Evolutionary conservation across 352 stramenopile species (phyloP).

Genomic region (Phytophthora melonis): DNA sequence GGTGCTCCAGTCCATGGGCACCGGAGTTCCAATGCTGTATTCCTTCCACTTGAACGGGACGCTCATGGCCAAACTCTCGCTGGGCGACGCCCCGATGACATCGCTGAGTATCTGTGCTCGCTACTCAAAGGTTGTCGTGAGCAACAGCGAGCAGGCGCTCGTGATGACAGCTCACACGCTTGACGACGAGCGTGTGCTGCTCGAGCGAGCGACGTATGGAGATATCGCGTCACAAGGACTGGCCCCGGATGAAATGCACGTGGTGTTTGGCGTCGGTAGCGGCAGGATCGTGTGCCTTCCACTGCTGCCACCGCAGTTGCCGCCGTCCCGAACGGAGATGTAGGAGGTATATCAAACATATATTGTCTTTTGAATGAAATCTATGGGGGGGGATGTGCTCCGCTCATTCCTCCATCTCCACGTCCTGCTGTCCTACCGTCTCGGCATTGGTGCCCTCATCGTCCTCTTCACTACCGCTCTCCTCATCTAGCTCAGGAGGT

Average conservation of each 20-base stretch:
- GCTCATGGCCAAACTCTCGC: conserved; percentile 52
- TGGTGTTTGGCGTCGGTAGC: conserved; percentile 70
- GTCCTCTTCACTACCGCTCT: conserved; percentile 53
- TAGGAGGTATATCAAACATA: conserved; percentile 52
- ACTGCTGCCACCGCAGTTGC: conserved; percentile 38
- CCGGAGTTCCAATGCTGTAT: conserved; percentile 60
- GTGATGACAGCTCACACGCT: conserved; percentile 62
- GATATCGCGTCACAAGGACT: conserved; percentile 70
- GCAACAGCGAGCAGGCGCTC: conserved; percentile 59
- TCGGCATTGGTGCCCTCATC: conserved; percentile 37
- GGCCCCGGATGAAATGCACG: conserved; percentile 79
- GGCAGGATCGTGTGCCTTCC: conserved; percentile 66
- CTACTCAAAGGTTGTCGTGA: conserved; percentile 77
- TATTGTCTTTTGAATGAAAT: conserved; percentile 60
- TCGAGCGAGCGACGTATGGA: conserved; percentile 53
- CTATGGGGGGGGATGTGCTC: conserved; percentile 44
- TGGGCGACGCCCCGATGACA: conserved; percentile 55
- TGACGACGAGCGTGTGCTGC: conserved; percentile 57
- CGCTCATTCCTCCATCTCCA: conserved; percentile 85
- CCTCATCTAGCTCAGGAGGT: conserved; percentile 63
- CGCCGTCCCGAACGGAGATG: conserved; percentile 28
- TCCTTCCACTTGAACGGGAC: conserved; percentile 81
- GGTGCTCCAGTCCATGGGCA: conserved; percentile 76
- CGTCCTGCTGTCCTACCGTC: conserved; percentile 63
- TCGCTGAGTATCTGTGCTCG: conserved; percentile 65